A percentile compares a stretch with the other conserved stretches of the same genome.
phyloP scores from a whole-genome alignment of 1,284 basidiomycete species.

The Porphyrellus sp. region DNA sequence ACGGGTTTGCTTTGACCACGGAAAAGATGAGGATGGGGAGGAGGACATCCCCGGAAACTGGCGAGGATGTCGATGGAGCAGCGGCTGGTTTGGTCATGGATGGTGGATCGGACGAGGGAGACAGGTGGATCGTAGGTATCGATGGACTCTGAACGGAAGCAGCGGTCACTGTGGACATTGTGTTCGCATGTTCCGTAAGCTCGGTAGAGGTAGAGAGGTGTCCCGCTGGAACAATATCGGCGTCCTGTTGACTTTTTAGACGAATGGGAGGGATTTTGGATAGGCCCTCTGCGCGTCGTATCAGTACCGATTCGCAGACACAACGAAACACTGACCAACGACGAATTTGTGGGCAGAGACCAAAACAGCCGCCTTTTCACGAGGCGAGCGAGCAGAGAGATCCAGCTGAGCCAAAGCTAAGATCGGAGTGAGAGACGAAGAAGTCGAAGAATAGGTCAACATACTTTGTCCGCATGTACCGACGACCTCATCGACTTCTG shows the following conservation, averaged over 20 bases:
- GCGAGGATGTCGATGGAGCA: constrained; percentile 36
- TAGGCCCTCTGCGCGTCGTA: constrained; percentile 53
- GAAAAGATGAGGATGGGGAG: constrained; percentile 89
- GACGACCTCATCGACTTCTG: constrained; percentile 65
- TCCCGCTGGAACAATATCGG: constrained; percentile 29
- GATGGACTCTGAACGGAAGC: not conserved
- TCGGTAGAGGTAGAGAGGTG: constrained; percentile 32
- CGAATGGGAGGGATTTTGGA: constrained; percentile 62
- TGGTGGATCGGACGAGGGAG: constrained; percentile 14
- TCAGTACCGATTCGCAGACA: constrained; percentile 1
- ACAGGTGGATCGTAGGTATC: not conserved
- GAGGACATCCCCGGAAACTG: constrained; percentile 74
- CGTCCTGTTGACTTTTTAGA: constrained; percentile 61
- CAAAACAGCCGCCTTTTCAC: constrained; percentile 80
- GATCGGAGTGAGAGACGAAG: constrained; percentile 1
- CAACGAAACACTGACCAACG: constrained; percentile 49
- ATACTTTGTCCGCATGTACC: constrained; percentile 74
- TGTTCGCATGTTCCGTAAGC: not conserved
- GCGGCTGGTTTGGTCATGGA: constrained; percentile 27
- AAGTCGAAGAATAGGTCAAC: constrained; percentile 22
- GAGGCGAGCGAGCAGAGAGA: constrained; percentile 59
- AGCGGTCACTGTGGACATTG: not conserved
- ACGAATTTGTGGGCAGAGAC: constrained; percentile 82
- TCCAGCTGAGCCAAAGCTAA: constrained; percentile 48
- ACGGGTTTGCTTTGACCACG: constrained; percentile 87